Evolutionary conservation across 768 basidiomycete genomes (phyloP).

Genomic region (Leucosporidium creatinivorum): DNA sequence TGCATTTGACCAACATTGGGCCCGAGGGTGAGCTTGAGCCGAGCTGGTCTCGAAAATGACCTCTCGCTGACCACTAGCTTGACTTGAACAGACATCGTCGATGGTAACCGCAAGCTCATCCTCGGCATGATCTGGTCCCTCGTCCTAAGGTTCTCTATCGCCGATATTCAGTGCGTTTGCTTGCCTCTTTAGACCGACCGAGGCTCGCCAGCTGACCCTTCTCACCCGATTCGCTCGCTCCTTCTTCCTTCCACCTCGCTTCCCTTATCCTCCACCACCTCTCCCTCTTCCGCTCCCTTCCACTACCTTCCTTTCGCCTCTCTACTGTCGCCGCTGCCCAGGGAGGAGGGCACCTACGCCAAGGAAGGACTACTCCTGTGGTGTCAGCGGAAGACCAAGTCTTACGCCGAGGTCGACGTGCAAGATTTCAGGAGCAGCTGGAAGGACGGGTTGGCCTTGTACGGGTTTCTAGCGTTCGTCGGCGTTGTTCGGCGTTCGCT

Average conservation of each 20-base stretch:
- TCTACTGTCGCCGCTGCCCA: conserved; percentile 40
- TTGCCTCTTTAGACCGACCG: not conserved
- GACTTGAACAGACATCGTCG: conserved; percentile 70
- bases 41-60: not conserved
- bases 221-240: too few species aligned
- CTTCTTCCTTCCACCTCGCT: not conserved
- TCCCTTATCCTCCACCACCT: not conserved
- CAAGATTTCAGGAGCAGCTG: conserved; percentile 89
- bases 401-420: conserved; percentile 85
- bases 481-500: conserved; percentile 7
- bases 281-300: not conserved
- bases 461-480: not conserved
- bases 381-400: conserved; percentile 93
- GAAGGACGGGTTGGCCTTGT: conserved; percentile 90
- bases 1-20: conserved; percentile 95
- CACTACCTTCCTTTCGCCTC: not conserved
- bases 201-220: too few species aligned
- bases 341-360: conserved; percentile 96
- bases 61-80: too few species aligned
- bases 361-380: conserved; percentile 94
- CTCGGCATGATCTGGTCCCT: conserved; percentile 97
- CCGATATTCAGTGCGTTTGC: conserved; percentile 78
- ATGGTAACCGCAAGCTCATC: conserved; percentile 96
- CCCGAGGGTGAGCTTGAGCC: conserved; percentile 62
- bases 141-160: conserved; percentile 93